Evolutionary conservation across 2,329 filamentous ascomycete species (phyloP), one percentile per base, ranked within the genome.

Genomic region (Cladosporium colombiae): DNA sequence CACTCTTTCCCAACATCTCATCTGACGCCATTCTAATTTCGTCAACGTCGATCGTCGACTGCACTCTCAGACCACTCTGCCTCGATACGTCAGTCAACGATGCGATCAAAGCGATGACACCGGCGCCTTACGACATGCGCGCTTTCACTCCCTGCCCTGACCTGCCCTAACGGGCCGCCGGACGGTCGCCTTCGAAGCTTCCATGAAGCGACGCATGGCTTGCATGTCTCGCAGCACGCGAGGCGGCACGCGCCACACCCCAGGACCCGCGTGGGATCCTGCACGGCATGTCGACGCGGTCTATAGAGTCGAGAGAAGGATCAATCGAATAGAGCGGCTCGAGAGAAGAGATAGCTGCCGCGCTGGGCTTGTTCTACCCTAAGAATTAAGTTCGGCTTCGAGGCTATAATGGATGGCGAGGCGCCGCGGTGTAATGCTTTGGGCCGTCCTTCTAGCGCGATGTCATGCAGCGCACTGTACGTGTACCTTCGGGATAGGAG

Each of bases 221-320:
- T 57, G 55, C 55, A 57, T 57, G 55, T 57, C 55, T 57, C 55
- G 55, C 55, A 57, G 55, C 33, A 57, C 55, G 55, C 55, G 55
- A 40, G 31, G 29, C 33, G n/a, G 55, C 29, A 25, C 55, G 33
- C 31, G 31, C 31, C 55, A 57, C 55, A 21, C n/a, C 50, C 29
- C 8, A 27, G 29, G 8, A n/a, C 27, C 29, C 52, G 52, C 29
- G 52, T 55, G 52, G 52, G 52, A 33, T 55, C 27, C 7, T 31
- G 27, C 50, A 29, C 27, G 52, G 52, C 52, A 55, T 55, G 27
- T 33, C 18, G 25, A 23, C 29, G 27, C 52, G 52, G 16, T 55
- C 23, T 18, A 35, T 35, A 3, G 37, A 27, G 14, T 25, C 25
- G 49, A 27, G 16, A 52, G 21, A 52, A 25, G 10, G 25, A 27